Base-by-base conservation (phyloP, 805 yeast genomes). In the Grigorovia yakushimaensis region DNA sequence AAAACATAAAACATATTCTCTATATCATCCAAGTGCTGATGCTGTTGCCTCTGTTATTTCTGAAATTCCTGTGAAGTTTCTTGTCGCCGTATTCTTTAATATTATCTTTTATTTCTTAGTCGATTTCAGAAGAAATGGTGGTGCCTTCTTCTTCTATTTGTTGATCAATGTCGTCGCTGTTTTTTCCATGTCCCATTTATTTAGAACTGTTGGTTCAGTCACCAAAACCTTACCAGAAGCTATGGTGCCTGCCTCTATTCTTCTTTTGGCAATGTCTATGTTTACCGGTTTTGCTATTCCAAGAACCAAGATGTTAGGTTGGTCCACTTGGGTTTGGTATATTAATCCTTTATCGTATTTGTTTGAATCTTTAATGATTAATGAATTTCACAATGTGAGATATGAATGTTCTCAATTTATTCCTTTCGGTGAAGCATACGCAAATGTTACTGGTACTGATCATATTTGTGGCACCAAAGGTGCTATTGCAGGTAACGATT, bases 281-380 rank as follows among this genome's bases (percentile, higher is more conserved):
- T 79, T 71, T 57, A 71, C 78, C 8, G 84, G 84, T 39, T 79
- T 79, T 65, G 78, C 74, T 21, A 65, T 79, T 49, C 84, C 84
- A 35, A 72, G 73, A 24, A 72, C 73, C 5, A 60, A 71, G 43
- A 77, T 79, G 79, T 69, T 72, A 52, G 80, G 82, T 10, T 81
- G 84, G 84, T 74, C 79, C 30, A 69, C 78, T 52, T 80, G 84
- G 84, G 76, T 80, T 50, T 75, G 77, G 62, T 80, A 77, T 54
- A 54, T 80, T 41, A 71, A 80, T 53, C 84, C 84, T 2, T 60
- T 79, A 45, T 77, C 75, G 6, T 79, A 78, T 56, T 69, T 73
- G 17, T 79, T 78, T 55, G 84, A 79, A 60, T 67, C 82, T 1
- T 61, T 79, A 57, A 70, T 80, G 72, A 69, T 73, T 2, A 79